These are phyloP conservation scores for Trichodelitschia bisporula DNA, from an alignment of 495 filamentous ascomycete genomes.

Conservation along the genomic window DNA sequence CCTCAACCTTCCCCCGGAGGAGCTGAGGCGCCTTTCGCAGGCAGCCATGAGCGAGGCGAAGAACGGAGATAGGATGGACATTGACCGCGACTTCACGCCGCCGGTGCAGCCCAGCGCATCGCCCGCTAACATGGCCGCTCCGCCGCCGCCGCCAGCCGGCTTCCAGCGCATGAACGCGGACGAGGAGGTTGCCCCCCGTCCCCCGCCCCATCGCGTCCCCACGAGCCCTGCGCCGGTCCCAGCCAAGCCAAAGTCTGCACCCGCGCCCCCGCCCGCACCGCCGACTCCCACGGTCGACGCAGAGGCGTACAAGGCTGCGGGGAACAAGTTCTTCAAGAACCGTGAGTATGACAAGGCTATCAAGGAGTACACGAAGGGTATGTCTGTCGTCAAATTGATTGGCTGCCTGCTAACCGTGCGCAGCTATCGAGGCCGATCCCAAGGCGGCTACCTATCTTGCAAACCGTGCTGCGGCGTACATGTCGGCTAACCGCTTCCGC, in stretches of 20 bases:
- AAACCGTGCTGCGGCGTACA: conserved; percentile 84
- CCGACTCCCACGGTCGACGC: conserved; percentile 37
- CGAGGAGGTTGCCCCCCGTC: conserved; percentile 35
- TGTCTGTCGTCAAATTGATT: no score
- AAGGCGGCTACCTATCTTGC: conserved; percentile 71
- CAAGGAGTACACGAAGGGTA: conserved; percentile 85
- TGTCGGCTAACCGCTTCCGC: conserved; percentile 51
- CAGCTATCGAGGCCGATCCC: conserved; percentile 63
- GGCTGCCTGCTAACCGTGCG: conserved; percentile 5
- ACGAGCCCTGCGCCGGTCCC: conserved; percentile 26
- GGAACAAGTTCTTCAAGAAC: conserved; percentile 91
- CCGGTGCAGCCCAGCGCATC: no score
- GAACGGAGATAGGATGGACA: conserved; percentile 31
- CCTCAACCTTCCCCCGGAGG: conserved; percentile 66
- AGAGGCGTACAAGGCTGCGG: conserved; percentile 71
- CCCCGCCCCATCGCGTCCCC: conserved; percentile 52
- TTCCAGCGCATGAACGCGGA: conserved; percentile 6
- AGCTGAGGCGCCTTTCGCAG: conserved; percentile 41
- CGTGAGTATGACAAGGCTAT: conserved; percentile 68
- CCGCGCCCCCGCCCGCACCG: conserved; percentile 18
- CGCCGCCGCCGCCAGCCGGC: conserved; percentile 7
- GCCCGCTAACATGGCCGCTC: conserved; percentile 20
- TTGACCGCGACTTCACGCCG: conserved; percentile 44
- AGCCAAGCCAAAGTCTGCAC: conserved; percentile 7
- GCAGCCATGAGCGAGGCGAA: conserved; percentile 25